Evolutionary conservation across 495 filamentous ascomycete genomes (phyloP).

Genomic region (Penicillium diatomitis): DNA sequence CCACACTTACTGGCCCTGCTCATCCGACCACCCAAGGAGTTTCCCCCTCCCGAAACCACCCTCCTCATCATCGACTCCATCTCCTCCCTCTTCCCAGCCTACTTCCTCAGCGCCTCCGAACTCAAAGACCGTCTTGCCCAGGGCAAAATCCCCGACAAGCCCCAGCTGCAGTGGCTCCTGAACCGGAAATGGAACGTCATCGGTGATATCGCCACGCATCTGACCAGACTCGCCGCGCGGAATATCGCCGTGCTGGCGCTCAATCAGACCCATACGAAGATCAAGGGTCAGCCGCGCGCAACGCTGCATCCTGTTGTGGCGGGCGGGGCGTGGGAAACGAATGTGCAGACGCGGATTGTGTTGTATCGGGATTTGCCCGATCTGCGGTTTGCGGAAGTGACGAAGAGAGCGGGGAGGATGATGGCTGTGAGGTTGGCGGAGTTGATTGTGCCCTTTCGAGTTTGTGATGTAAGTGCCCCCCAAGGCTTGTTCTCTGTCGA

Average conservation of each 20-base stretch:
- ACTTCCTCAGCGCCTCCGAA: slow-evolving; percentile 51
- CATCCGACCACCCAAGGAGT: slow-evolving; percentile 46
- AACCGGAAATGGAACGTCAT: slow-evolving; percentile 55
- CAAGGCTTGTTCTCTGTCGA: too few species aligned
- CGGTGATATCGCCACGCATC: slow-evolving; percentile 43
- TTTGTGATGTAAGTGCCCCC: slow-evolving; percentile 27
- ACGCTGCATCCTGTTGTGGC: slow-evolving; percentile 66
- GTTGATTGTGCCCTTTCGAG: slow-evolving; percentile 30
- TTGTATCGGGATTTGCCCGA: slow-evolving; percentile 55
- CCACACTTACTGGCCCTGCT: slow-evolving; percentile 72
- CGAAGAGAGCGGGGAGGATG: slow-evolving; percentile 32
- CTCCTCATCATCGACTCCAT: slow-evolving; percentile 72
- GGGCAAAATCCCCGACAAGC: slow-evolving; percentile 24
- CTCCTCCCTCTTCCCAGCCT: slow-evolving; percentile 61
- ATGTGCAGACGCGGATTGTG: slow-evolving; percentile 55
- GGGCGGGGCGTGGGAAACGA: slow-evolving; percentile 58
- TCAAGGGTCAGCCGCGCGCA: slow-evolving; percentile 45
- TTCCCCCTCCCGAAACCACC: slow-evolving; percentile 49
- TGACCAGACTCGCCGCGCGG: slow-evolving; percentile 61
- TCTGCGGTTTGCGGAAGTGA: slow-evolving; percentile 35
- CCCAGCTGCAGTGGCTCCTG: slow-evolving; percentile 44
- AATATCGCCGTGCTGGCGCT: slow-evolving; percentile 59
- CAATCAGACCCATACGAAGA: slow-evolving; percentile 63
- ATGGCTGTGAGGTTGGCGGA: slow-evolving; percentile 24
- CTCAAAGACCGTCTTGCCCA: slow-evolving; percentile 24